Base-by-base conservation (phyloP, 192 early-diverging fungal species). In the Gonapodya prolifera region DNA sequence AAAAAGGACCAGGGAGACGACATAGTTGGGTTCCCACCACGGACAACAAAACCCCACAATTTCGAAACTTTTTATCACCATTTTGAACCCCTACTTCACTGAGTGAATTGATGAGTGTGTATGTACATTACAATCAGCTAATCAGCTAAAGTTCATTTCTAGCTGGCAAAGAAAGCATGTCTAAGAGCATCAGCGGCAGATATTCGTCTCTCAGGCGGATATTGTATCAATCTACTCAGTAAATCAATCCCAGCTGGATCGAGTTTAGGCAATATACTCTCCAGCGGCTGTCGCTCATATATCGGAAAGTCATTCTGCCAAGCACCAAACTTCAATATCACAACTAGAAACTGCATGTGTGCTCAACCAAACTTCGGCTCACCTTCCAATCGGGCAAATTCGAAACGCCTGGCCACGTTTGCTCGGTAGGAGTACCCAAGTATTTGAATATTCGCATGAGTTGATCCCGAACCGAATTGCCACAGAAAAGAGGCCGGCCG, bases 361-460 rank as follows among this genome's bases (percentile, higher is more conserved):
- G 35, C 33, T 29, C 1, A n/a, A 29, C 35, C 28, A 75, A n/a
- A 2, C 1, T 32, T 35, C 1, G 18, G 33, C 70, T 74, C 81
- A 90, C 90, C 77, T 91, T 92, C 84, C 93, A 99, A 34, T 98
- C 96, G 34, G 95, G 95, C 30, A 97, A 83, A 82, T 92, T 90
- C 29, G 91, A 89, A 33, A 95, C 90, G 2, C 86, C 86, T 2
- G 97, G 96, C 96, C 96, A 98, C 18, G 83, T 85, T 35, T 90
- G 89, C 77, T 91, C 91, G 70, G 91, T 86, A 17, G 94, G 94
- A 13, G 94, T 93, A 35, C 94, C 94, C 80, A 93, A 80, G 75
- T 93, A 87, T 82, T 95, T 97, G 87, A 96, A 98, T 75, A 98
- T 98, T 34, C 92, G 88, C 45, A 92, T 79, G 33, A 99, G 79